Evolutionary conservation across 2,329 filamentous ascomycete species (phyloP).

Genomic region (Venturia pyrina): DNA sequence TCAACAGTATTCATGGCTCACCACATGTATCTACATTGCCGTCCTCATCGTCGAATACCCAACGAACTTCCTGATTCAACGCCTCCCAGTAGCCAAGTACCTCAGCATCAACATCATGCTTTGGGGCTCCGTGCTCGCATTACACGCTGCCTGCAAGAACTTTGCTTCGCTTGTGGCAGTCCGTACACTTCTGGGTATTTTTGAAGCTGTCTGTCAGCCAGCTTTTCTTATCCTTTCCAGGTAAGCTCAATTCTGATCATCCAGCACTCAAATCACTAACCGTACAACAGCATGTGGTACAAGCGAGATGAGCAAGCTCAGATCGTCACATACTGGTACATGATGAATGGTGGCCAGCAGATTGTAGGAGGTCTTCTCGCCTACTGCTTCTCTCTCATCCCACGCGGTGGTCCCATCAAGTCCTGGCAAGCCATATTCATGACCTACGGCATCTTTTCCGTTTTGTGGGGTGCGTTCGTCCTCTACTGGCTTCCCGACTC

Average conservation of each 20-base stretch:
- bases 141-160: constrained; percentile 50
- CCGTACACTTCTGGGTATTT: constrained; percentile 58
- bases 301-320: constrained; percentile 56
- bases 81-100: constrained; percentile 59
- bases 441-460: constrained; percentile 51
- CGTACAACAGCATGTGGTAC: constrained; percentile 50
- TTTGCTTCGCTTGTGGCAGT: constrained; percentile 51
- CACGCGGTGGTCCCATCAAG: constrained; percentile 39
- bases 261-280: neutral
- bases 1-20: constrained; percentile 57
- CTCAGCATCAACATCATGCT: constrained; percentile 52
- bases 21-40: constrained; percentile 64
- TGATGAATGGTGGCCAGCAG: constrained; percentile 68
- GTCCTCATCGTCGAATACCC: constrained; percentile 64
- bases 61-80: constrained; percentile 54
- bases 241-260: neutral
- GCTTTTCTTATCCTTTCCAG: constrained; percentile 56
- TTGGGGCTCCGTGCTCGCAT: constrained; percentile 52
- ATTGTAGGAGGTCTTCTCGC: constrained; percentile 62
- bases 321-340: constrained; percentile 60
- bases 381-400: constrained; percentile 35
- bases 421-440: constrained; percentile 64
- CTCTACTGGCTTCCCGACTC: constrained; percentile 56
- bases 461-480: constrained; percentile 57
- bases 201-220: constrained; percentile 61